phyloP scores from a whole-genome alignment of 257 asterid genomes.

The Lavandula angustifolia region DNA sequence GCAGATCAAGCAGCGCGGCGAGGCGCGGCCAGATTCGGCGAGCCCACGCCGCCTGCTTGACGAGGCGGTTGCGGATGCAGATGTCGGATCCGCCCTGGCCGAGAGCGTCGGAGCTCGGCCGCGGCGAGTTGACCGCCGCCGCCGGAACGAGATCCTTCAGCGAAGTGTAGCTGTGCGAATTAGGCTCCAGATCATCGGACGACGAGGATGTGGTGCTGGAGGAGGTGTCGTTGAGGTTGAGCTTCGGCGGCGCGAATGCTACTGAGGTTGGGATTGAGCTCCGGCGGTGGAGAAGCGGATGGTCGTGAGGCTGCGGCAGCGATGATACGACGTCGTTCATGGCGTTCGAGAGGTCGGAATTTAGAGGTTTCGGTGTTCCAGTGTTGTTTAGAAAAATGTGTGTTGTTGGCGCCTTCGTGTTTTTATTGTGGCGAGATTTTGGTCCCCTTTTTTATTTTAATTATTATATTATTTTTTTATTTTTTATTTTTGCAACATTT shows the following conservation, averaged over 20 bases:
- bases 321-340: constrained; percentile 45
- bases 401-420: constrained; percentile 31
- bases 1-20: constrained; percentile 41
- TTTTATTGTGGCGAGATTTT: constrained; percentile 21
- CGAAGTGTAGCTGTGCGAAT: constrained; percentile 56
- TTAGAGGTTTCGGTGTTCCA: background rate
- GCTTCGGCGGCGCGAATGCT: constrained; percentile 33
- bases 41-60: constrained; percentile 96
- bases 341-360: constrained; percentile 3
- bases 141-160: constrained; percentile 65
- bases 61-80: constrained; percentile 75
- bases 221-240: constrained; percentile 32
- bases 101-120: constrained; percentile 31
- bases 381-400: constrained; percentile 17
- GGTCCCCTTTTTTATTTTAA: background rate
- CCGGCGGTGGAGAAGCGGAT: constrained; percentile 49
- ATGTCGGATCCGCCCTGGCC: constrained; percentile 54
- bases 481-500: background rate
- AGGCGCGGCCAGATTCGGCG: constrained; percentile 41
- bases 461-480: too few species aligned
- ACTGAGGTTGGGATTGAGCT: constrained; percentile 32
- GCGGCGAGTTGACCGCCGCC: constrained; percentile 56
- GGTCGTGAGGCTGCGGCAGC: constrained; percentile 30
- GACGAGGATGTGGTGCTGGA: constrained; percentile 44
- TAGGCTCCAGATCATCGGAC: constrained; percentile 50